Percentiles rank a stretch among this genome's conserved stretches.
phyloP scores from a whole-genome alignment of 2,329 filamentous ascomycete species.

The Alternaria arbusti region DNA sequence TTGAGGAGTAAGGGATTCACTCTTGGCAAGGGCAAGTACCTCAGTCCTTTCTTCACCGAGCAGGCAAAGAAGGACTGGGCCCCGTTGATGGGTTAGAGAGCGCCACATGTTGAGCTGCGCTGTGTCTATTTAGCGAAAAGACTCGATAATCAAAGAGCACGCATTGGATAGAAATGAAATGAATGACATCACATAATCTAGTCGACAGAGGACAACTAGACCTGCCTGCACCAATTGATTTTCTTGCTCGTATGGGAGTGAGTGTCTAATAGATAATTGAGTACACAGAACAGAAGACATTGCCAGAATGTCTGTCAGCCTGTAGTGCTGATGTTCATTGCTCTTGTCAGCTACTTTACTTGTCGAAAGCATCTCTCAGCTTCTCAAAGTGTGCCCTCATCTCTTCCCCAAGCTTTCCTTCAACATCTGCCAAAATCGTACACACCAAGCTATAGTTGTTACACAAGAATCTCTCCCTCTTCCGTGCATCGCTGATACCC shows the following conservation, averaged over 20 bases:
- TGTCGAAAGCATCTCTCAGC: constrained; percentile 54
- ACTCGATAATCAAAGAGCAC: background rate
- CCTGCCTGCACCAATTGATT: background rate
- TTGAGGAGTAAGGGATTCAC: constrained; percentile 25
- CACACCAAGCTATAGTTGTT: constrained; percentile 97
- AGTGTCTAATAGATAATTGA: background rate
- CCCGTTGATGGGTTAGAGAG: constrained; percentile 19
- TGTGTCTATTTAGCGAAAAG: background rate
- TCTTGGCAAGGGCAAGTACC: constrained; percentile 23
- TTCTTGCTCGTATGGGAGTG: background rate
- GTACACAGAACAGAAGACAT: background rate
- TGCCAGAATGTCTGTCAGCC: background rate
- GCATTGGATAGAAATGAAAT: background rate
- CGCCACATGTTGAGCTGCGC: background rate
- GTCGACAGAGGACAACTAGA: background rate
- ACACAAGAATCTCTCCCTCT: constrained; percentile 85
- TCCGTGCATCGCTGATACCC: constrained; percentile 76
- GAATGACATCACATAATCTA: background rate
- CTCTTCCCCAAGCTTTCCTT: constrained; percentile 75
- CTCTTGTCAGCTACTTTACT: constrained; percentile 11
- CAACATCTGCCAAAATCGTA: constrained; percentile 79
- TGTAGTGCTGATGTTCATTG: background rate
- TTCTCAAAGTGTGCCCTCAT: constrained; percentile 77
- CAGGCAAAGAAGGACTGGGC: constrained; percentile 28
- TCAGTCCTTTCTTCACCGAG: constrained; percentile 26